These are phyloP conservation scores for Cercospora berteroae DNA, from an alignment of 2,329 filamentous ascomycete genomes.

Conservation along the genomic window DNA sequence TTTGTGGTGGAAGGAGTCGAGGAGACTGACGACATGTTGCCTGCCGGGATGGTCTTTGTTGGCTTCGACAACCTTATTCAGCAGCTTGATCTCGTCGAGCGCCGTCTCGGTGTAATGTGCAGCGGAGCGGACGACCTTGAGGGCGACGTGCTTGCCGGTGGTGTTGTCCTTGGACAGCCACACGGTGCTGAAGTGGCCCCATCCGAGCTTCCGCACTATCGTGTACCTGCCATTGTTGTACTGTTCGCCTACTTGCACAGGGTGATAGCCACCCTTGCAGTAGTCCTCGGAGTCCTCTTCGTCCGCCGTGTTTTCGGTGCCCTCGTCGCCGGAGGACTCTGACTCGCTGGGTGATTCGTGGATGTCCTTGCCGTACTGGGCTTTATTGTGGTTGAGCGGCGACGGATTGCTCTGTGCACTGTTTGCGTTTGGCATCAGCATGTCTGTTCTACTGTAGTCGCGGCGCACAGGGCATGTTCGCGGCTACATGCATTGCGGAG, in stretches of 20 bases:
- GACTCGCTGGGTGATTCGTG: slow-evolving; percentile 67
- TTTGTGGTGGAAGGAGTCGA: slow-evolving; percentile 97
- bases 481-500: slow-evolving; percentile 17
- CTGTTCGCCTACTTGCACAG: slow-evolving; percentile 87
- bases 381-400: slow-evolving; percentile 36
- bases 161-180: slow-evolving; percentile 81
- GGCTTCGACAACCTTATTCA: slow-evolving; percentile 93
- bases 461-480: slow-evolving; percentile 16
- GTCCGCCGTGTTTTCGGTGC: slow-evolving; percentile 84
- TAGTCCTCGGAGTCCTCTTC: slow-evolving; percentile 99
- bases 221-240: slow-evolving; percentile 98
- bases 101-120: slow-evolving; percentile 99
- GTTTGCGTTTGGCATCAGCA: slow-evolving; percentile 28
- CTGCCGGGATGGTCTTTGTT: slow-evolving; percentile 93
- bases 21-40: slow-evolving; percentile 89
- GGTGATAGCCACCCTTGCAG: slow-evolving; percentile 98
- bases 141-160: slow-evolving; percentile 87
- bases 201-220: slow-evolving; percentile 91
- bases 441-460: slow-evolving; percentile 18
- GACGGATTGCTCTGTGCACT: slow-evolving; percentile 30
- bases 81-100: slow-evolving; percentile 96
- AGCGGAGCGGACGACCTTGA: slow-evolving; percentile 96
- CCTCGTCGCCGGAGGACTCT: slow-evolving; percentile 70
- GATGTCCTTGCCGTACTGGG: slow-evolving; percentile 54
- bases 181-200: slow-evolving; percentile 99